Percentiles rank a stretch among this genome's conserved stretches.
Evolutionary conservation across 108 stramenopile genomes (phyloP).

Genomic region (Halocafeteria seosinensis): DNA sequence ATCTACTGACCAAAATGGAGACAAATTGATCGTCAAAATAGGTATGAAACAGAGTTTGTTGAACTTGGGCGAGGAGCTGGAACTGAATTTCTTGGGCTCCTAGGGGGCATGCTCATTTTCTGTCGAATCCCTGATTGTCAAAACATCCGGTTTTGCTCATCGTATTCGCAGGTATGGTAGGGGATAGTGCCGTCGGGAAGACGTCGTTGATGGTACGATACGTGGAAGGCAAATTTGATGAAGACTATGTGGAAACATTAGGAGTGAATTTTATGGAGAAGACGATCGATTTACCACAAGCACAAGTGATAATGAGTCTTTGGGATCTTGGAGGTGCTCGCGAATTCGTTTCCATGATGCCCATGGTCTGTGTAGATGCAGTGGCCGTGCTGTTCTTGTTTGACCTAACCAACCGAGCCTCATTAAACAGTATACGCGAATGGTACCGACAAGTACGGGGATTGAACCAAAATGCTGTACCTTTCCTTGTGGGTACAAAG

Average conservation of each 20-base stretch:
- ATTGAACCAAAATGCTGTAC: slow-evolving; percentile 32
- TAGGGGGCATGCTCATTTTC: too few relatives aligned
- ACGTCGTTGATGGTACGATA: slow-evolving; percentile 49
- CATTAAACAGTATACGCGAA: slow-evolving; percentile 19
- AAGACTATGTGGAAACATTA: slow-evolving; percentile 44
- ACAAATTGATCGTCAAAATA: too few relatives aligned
- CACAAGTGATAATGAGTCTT: slow-evolving; percentile 42
- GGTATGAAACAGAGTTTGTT: too few relatives aligned
- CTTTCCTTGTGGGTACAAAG: slow-evolving; percentile 45
- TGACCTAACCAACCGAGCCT: slow-evolving; percentile 21
- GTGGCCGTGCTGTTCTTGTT: slow-evolving; percentile 44
- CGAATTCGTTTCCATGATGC: slow-evolving; percentile 40
- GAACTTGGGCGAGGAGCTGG: too few relatives aligned
- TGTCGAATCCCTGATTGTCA: too few relatives aligned
- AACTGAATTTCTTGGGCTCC: too few relatives aligned
- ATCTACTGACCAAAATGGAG: too few relatives aligned
- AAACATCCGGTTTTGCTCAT: too few relatives aligned
- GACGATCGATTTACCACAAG: slow-evolving; percentile 34
- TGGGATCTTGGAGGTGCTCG: slow-evolving; percentile 45
- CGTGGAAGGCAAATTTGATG: slow-evolving; percentile 42
- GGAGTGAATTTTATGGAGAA: slow-evolving; percentile 51
- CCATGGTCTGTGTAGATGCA: slow-evolving; percentile 42
- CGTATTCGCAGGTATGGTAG: slow-evolving; percentile 12
- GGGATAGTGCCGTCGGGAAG: slow-evolving; percentile 27
- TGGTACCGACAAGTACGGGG: slow-evolving; percentile 44